Base-by-base conservation (phyloP, 768 basidiomycete species). In the Exidia glandulosa region DNA sequence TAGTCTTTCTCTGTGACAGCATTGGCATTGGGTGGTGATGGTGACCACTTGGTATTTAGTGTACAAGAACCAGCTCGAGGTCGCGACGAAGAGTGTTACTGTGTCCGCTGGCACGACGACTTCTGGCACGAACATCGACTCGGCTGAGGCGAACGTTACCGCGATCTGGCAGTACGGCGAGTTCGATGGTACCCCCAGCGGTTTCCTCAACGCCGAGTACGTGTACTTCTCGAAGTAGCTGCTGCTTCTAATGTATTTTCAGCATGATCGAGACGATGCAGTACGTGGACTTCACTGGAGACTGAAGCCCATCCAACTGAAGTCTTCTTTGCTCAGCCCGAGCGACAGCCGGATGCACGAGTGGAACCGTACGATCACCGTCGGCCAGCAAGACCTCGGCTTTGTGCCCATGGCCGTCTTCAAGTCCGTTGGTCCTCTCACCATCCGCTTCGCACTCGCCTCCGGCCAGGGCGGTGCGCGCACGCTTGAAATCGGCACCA, bases 381-480 rank as follows among this genome's bases (percentile, higher is more conserved):
- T 79, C 45, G 76, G 77, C 37, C 72, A 70, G 61, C 71, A 74
- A 31, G 69, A 65, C 2, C 66, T 70, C 16, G 69, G 71, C n/a
- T 79, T 77, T 71, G 62, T 63, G 33, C 79, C 79, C 1, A 79
- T 80, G 78, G 78, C 78, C n/a, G 74, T 75, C 60, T 79, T 78
- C 68, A 75, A 75, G 65, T 68, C 75, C 70, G 75, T 78, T 32
- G 77, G 77, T 61, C 74, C 73, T 63, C 76, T 76, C 0, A 77
- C 76, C 9, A 78, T 76, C 47, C 45, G 57, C 55, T 63, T 63
- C 48, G 55, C 48, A 30, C 58, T 63, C 7, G 32, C 47, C n/a
- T 61, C 63, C 10, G 74, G 74, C 19, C 77, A 79, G 63, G 77
- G 74, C 31, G 79, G 79, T 45, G 77, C 76, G 14, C 71, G 77